phyloP scores from a whole-genome alignment of 306 rosid species.

The Potentilla sterilis region DNA sequence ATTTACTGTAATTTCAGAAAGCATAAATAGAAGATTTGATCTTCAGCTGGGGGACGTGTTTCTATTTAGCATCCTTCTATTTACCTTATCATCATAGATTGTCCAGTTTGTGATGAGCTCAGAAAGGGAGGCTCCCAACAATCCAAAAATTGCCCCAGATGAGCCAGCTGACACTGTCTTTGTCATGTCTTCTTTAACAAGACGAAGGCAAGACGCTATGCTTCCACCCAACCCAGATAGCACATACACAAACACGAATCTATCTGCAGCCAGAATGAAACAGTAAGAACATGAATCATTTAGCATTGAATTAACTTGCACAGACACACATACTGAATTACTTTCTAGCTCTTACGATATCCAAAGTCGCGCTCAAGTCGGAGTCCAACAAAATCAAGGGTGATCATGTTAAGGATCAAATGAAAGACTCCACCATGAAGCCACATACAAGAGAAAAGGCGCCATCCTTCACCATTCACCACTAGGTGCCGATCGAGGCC shows the following conservation, averaged over 20 bases:
- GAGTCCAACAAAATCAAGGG: constrained; percentile 74
- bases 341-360: constrained; percentile 46
- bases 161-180: constrained; percentile 70
- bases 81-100: constrained; percentile 70
- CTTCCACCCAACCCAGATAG: constrained; percentile 86
- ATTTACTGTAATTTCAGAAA: neutral
- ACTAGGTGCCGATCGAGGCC: constrained; percentile 56
- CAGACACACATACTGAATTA: neutral
- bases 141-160: constrained; percentile 90
- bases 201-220: constrained; percentile 47
- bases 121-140: constrained; percentile 83
- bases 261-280: constrained; percentile 53
- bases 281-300: neutral
- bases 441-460: constrained; percentile 74
- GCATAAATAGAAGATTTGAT: too few relatives aligned
- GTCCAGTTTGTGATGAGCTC: constrained; percentile 93
- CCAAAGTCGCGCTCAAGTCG: constrained; percentile 88
- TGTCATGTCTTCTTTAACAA: neutral
- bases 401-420: constrained; percentile 63
- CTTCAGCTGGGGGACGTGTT: neutral
- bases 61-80: neutral
- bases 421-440: constrained; percentile 92
- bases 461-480: constrained; percentile 65
- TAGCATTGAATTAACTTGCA: neutral
- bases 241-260: constrained; percentile 53